Base-by-base conservation (phyloP, 805 yeast genomes). In the Yamadazyma paraphyllophila region DNA sequence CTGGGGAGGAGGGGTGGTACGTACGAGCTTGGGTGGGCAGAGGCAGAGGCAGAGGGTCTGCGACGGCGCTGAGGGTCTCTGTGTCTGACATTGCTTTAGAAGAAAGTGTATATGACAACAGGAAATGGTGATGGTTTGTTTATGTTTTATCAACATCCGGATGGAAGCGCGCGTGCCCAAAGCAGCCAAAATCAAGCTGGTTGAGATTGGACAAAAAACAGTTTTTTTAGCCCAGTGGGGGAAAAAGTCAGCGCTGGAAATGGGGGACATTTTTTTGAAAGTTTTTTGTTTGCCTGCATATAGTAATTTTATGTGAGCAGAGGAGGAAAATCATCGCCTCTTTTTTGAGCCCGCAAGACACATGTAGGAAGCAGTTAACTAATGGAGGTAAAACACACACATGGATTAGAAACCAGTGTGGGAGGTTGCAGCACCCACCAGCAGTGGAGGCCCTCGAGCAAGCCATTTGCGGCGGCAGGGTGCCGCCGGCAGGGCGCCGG, bases 321-420 rank as follows among this genome's bases (percentile, higher is more conserved):
- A 24, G 14, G 14, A 15, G 17, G 4, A 32, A 13, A 35, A 29
- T 35, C 45, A 42, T 42, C 45, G 45, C 45, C 45, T 42, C 45
- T 27, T 42, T 42, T 29, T 16, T 35, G 44, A 41, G 44, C 44
- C 44, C 44, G 31, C 13, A 15, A 31, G n/a, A n/a, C 9, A 3
- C 13, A 9, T 7, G 27, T 15, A 3, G 4, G 13, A 12, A n/a
- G n/a, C 29, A 24, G 29, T 9, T 11, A 17, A 20, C 39, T 36
- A 15, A 17, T 24, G 7, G 20, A 14, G 39, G 39, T 17, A 13
- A 24, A 24, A 17, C 24, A 36, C 29, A 36, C 39, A 36, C n/a
- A 17, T 20, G 39, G 39, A 12, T 36, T 17, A 14, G 12, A 12
- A 36, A 15, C 36, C 36, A 33, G 20, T n/a, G n/a, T n/a, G n/a